These are phyloP conservation scores for Jaltomata sinuosa DNA, from an alignment of 257 asterid species.

Conservation along the genomic window DNA sequence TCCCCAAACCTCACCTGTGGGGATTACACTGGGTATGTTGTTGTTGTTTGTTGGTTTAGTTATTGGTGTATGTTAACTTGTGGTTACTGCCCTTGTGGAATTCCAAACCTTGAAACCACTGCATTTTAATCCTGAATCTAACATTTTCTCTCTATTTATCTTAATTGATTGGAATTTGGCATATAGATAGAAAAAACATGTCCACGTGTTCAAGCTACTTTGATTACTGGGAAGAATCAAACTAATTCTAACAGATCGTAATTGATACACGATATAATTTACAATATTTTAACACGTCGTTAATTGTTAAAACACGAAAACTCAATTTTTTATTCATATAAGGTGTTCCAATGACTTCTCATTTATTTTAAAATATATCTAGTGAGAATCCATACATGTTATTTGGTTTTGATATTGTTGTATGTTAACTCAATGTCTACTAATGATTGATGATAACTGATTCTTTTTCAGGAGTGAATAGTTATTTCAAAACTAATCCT, in stretches of 20 bases:
- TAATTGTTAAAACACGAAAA: background rate
- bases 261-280: background rate
- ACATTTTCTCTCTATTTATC: background rate
- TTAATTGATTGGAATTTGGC: background rate
- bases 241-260: background rate
- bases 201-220: background rate
- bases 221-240: background rate
- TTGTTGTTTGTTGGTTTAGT: background rate
- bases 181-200: background rate
- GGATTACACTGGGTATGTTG: background rate
- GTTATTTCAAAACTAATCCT: background rate
- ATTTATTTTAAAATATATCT: background rate
- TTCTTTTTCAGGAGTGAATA: background rate
- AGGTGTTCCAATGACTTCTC: background rate
- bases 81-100: background rate
- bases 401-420: background rate
- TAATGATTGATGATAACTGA: background rate
- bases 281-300: background rate
- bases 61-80: background rate
- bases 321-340: background rate
- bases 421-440: background rate
- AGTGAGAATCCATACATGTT: background rate
- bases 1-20: background rate
- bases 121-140: background rate
- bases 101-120: background rate